These are phyloP conservation scores for Graphiopsis chlorocephala DNA, from an alignment of 2,329 filamentous ascomycete species.

Conservation along the genomic window DNA sequence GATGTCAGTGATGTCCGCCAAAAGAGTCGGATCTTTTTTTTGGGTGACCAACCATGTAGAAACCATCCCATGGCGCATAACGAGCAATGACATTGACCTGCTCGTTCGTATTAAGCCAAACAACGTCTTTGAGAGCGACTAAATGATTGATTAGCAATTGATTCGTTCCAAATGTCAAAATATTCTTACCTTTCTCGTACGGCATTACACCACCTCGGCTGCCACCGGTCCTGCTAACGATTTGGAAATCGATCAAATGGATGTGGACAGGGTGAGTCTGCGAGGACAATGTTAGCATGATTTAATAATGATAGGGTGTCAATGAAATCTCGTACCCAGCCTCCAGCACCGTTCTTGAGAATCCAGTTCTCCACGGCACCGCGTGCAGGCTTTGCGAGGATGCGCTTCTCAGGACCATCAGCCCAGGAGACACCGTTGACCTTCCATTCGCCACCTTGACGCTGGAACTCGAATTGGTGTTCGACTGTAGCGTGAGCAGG, in stretches of 20 bases:
- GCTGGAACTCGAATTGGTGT: slow-evolving; percentile 47
- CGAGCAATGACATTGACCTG: slow-evolving; percentile 51
- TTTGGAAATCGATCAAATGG: slow-evolving; percentile 59
- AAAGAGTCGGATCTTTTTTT: neutral
- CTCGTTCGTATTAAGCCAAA: slow-evolving; percentile 54
- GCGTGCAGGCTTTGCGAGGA: slow-evolving; percentile 34
- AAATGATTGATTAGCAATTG: slow-evolving; percentile 14
- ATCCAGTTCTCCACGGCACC: slow-evolving; percentile 38
- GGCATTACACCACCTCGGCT: slow-evolving; percentile 43
- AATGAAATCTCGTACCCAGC: no score
- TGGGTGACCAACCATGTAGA: slow-evolving; percentile 35
- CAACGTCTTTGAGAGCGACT: slow-evolving; percentile 58
- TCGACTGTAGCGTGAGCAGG: slow-evolving; percentile 37
- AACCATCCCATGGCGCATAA: slow-evolving; percentile 54
- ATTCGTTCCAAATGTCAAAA: no score
- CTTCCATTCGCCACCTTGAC: slow-evolving; percentile 45
- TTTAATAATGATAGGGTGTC: no score
- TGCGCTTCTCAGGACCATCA: slow-evolving; percentile 33
- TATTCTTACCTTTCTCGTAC: slow-evolving; percentile 46
- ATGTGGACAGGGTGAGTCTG: slow-evolving; percentile 54
- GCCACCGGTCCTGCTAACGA: slow-evolving; percentile 50
- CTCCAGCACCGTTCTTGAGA: slow-evolving; percentile 45
- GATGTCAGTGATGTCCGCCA: neutral
- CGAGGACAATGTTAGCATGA: neutral
- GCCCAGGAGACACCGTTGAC: slow-evolving; percentile 49